Base-by-base conservation (phyloP, 1,284 basidiomycete genomes). In the Tausonia pullulans region DNA sequence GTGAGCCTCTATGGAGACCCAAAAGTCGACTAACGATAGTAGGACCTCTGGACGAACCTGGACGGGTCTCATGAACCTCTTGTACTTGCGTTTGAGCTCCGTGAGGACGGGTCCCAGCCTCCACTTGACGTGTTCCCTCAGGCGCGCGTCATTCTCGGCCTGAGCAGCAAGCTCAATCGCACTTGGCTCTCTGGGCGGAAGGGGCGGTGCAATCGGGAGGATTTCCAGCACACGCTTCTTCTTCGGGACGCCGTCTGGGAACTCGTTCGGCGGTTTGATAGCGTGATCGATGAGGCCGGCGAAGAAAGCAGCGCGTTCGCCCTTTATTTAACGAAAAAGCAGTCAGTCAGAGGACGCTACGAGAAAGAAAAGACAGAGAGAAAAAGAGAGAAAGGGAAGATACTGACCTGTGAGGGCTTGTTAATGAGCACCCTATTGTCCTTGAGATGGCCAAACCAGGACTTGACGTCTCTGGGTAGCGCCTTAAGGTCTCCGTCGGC, bases 31-130 rank as follows among this genome's bases (percentile, higher is more conserved):
- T 4, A 9, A 39, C 0, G 49, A 50, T 6, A 54, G 16, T 13
- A 6, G 40, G 14, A 10, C 0, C 39, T n/a, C 41, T 16, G 48
- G 39, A 80, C 84, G 72, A 70, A 92, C 91, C 72, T 82, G 83
- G 54, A 90, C 88, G 53, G 83, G 79, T 74, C 92, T 88, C 0
- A 85, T 89, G 72, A 96, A 95, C 69, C 89, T 82, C 79, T 92
- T 92, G 77, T 89, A 95, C 77, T 95, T 94, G 73, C 91, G 84
- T 78, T 91, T 91, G 69, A 99, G 79, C 74, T 98, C 93, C 2
- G 82, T 83, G 51, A 98, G 77, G 59, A 98, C 87, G 0, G 90
- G 88, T 0, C 90, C 88, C 5, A 98, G 81, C 9, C 90, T 83
- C 73, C 86, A 90, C 74, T 90, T 90, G 71, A 99, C 79, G 70